Evolutionary conservation across 2,329 filamentous ascomycete genomes (phyloP).

Genomic region (Botrytis pseudocinerea): DNA sequence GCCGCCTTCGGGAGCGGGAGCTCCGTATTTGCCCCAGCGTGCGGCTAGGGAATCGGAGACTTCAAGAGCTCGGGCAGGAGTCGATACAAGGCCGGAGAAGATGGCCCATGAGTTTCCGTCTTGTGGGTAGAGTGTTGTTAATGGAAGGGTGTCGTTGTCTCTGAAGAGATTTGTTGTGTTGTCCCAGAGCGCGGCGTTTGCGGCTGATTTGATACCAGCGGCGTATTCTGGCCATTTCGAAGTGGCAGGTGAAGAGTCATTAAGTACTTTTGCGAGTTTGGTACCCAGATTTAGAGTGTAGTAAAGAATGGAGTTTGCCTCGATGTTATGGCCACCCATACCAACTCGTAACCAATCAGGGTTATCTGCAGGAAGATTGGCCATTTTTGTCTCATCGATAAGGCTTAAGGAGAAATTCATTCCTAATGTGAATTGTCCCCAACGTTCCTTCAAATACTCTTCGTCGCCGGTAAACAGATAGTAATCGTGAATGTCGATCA

Average conservation of each 20-base stretch:
- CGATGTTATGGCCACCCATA: conserved; percentile 40
- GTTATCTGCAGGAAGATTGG: conserved; percentile 32
- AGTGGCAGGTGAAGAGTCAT: conserved; percentile 29
- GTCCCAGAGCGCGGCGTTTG: conserved; percentile 25
- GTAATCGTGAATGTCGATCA: conserved; percentile 60
- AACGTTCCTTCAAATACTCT: conserved; percentile 49
- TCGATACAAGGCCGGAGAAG: conserved; percentile 35
- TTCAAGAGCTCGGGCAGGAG: conserved; percentile 43
- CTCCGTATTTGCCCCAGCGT: conserved; percentile 55
- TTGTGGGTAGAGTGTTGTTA: conserved; percentile 56
- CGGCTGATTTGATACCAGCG: conserved; percentile 23
- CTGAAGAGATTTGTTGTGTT: conserved; percentile 40
- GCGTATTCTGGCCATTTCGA: conserved; percentile 6
- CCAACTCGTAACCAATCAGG: conserved; percentile 39
- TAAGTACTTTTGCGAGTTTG: conserved; percentile 45
- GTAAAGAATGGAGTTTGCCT: conserved; percentile 38
- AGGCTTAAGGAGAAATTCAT: conserved; percentile 49
- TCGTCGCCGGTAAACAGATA: conserved; percentile 58
- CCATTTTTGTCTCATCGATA: conserved; percentile 45
- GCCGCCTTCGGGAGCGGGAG: conserved; percentile 56
- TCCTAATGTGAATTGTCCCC: conserved; percentile 51
- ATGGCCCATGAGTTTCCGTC: conserved; percentile 60
- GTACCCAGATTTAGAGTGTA: conserved; percentile 44
- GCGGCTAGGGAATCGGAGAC: conserved; percentile 34
- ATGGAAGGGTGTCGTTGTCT: conserved; percentile 47